Conservation (phyloP, 179 eudicot species). For the Nepenthes alata region DNA sequence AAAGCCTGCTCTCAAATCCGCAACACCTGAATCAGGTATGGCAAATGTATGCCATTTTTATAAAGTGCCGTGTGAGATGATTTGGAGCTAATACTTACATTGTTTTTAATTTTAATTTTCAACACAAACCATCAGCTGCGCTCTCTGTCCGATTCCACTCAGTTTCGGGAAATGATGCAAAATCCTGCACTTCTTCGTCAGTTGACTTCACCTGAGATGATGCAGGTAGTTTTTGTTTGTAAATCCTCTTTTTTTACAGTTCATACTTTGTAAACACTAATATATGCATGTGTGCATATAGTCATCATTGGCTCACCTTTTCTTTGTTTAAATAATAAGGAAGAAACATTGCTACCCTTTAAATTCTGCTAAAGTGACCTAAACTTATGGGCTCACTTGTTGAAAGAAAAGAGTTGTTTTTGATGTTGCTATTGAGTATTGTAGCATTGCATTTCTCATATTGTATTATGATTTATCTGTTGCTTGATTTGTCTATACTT, state of each 20-base stretch:
- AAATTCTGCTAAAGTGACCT: too few species aligned
- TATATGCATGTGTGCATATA: too few species aligned
- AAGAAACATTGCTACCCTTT: too few species aligned
- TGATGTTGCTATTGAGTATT: neutral
- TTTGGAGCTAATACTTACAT: constrained; percentile 3
- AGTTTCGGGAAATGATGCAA: constrained; percentile 77
- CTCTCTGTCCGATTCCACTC: constrained; percentile 52
- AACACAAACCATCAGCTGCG: constrained; percentile 51
- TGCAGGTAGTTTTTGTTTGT: constrained; percentile 30
- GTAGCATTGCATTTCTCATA: neutral
- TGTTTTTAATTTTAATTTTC: constrained; percentile 13
- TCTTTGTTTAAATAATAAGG: too few species aligned
- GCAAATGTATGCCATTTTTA: constrained; percentile 2
- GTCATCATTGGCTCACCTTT: too few species aligned
- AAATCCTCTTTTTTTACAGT: neutral
- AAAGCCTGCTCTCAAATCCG: constrained; percentile 74
- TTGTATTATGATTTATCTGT: neutral
- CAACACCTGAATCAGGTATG: constrained; percentile 79
- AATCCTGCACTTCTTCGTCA: constrained; percentile 62
- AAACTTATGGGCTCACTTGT: neutral
- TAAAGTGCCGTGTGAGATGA: neutral
- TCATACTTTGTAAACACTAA: neutral
- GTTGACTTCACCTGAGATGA: constrained; percentile 46
- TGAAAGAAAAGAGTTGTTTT: neutral
- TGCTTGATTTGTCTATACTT: neutral